These are phyloP conservation scores for Sphagnurus paluster DNA, from an alignment of 1,284 basidiomycete genomes.

Conservation along the genomic window DNA sequence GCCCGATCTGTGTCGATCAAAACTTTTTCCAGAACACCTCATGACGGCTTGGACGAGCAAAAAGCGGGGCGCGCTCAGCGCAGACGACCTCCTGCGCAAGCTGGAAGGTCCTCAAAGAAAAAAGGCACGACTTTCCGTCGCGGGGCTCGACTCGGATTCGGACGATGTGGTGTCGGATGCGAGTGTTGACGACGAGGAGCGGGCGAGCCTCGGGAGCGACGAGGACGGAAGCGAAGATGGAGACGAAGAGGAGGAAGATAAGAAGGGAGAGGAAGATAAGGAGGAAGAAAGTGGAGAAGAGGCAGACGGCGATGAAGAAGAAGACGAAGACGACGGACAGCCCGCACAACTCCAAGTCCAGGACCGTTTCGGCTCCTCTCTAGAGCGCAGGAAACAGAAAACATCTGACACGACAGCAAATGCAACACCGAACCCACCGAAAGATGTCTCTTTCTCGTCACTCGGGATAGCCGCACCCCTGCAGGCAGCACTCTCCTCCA, in stretches of 20 bases:
- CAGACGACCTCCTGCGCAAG: conserved; percentile 37
- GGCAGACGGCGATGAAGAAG: not conserved
- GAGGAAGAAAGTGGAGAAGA: conserved; percentile 1
- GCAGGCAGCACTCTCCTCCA: conserved; percentile 69
- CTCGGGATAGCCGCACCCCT: conserved; percentile 79
- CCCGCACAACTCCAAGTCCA: conserved; percentile 14
- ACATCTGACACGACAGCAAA: conserved; percentile 1
- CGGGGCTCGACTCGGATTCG: conserved; percentile 7
- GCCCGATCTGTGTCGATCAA: too few relatives aligned
- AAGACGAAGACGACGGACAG: not conserved
- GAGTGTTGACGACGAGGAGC: not conserved
- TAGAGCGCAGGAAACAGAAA: conserved; percentile 8
- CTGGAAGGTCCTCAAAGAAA: conserved; percentile 33
- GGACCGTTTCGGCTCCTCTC: conserved; percentile 28
- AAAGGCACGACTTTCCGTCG: conserved; percentile 25
- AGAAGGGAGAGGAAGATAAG: conserved; percentile 5
- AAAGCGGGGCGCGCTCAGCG: conserved; percentile 34
- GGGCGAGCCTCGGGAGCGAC: too few relatives aligned
- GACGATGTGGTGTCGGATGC: conserved; percentile 13
- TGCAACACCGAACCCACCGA: conserved; percentile 5
- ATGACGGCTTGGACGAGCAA: conserved; percentile 17
- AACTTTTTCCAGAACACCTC: too few relatives aligned
- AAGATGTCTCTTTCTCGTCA: conserved; percentile 53
- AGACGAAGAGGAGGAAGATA: not conserved
- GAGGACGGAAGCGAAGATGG: conserved; percentile 14